Evolutionary conservation across 176 grass and related monocot species (phyloP).

Genomic region (Musa itinerans): DNA sequence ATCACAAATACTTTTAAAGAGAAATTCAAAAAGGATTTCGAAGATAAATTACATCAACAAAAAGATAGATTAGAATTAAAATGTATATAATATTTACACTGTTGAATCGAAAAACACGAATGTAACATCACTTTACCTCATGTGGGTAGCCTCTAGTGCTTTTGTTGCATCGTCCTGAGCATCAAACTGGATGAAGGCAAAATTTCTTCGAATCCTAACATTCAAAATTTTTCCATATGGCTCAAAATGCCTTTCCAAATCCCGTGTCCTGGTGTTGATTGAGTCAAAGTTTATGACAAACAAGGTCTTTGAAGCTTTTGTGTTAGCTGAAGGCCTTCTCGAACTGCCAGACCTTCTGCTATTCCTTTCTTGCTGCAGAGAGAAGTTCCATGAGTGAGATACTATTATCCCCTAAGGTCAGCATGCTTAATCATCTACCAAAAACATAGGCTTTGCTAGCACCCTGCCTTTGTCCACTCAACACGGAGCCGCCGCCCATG

Average conservation of each 20-base stretch:
- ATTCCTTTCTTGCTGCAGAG: constrained; percentile 57
- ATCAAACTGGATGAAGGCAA: constrained; percentile 94
- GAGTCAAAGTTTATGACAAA: constrained; percentile 99
- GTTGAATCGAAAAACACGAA: no score
- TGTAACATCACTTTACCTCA: constrained; percentile 33
- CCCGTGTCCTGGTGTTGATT: constrained; percentile 64
- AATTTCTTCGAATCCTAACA: constrained; percentile 85
- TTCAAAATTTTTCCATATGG: constrained; percentile 76
- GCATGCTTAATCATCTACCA: no score
- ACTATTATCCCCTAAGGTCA: no score
- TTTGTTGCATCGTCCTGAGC: constrained; percentile 80
- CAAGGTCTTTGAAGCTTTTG: constrained; percentile 71
- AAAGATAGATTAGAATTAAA: no score
- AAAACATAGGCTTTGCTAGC: no score
- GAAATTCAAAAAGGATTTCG: no score
- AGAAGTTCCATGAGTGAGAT: no score
- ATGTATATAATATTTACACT: no score
- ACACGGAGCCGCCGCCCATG: constrained; percentile 72
- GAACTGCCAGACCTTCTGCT: constrained; percentile 41
- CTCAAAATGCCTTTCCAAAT: constrained; percentile 88
- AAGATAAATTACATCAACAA: no score
- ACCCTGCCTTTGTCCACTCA: constrained; percentile 83
- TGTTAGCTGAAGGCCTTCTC: constrained; percentile 53
- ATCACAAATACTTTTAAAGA: no score
- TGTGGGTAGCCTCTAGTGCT: constrained; percentile 80